Evolutionary conservation across 495 filamentous ascomycete genomes (phyloP), one percentile per base, ranked within the genome.

Genomic region (Aspergillus baeticus): DNA sequence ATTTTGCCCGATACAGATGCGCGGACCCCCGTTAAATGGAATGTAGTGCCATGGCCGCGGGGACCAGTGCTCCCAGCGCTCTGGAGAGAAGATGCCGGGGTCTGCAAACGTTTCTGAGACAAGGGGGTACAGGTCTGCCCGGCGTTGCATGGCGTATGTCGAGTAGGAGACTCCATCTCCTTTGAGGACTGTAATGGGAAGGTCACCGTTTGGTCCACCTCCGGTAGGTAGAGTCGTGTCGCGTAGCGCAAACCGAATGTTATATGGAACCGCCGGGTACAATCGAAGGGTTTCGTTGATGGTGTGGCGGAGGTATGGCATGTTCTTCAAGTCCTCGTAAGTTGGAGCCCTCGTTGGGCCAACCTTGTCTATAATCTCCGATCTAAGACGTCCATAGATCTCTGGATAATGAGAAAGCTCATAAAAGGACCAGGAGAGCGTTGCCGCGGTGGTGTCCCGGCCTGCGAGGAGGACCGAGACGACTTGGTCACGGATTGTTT

Each of bases 1-100:
- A 18, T 56, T 50, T 36, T 56, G 53, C 18, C 54, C 45, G 45
- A 56, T 57, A 10, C 53, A 55, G 36, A 55, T 48, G 13, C 53
- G 43, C 35, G 53, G 53, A 11, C 44, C 53, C 1, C 53, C 53
- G 21, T 55, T 49, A 21, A 55, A 55, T 5, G 53, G 43, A n/a
- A 55, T 49, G 10, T 48, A 48, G 13, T 48, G 43, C 43, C 53
- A 48, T 5, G 43, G 20, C 8, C 33, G 11, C 1, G 53, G 53
- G 14, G 43, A 20, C 53, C 34, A 55, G 14, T 21, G 6, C 17
- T 41, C 52, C 53, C 53, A 55, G 23, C 44, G 34, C 35, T 48
- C 35, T 10, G 53, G 53, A 2, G 43, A 55, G 44, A 55, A 55
- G 34, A 34, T 22, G 13, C 20, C 21, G 1, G 52, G 52, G 35